Base-by-base conservation (phyloP, 1,284 basidiomycete genomes). In the Ceratobasidium sp. region DNA sequence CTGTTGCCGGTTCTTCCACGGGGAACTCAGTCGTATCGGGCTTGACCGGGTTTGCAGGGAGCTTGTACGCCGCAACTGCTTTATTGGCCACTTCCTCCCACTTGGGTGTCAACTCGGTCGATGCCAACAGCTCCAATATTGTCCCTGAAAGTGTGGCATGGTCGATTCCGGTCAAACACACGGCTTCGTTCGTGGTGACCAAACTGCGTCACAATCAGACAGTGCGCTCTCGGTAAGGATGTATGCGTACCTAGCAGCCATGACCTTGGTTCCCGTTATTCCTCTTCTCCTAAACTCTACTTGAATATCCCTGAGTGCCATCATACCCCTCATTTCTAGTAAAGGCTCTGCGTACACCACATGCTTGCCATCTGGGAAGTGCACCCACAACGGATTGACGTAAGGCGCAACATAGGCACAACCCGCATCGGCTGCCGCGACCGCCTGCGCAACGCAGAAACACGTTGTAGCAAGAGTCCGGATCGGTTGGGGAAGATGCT, bases 381-480 rank as follows among this genome's bases (percentile, higher is more conserved):
- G 76, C 17, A 76, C 75, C n/a, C 75, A 70, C 50, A 78, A 73
- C 49, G 75, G 75, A 70, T 77, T 77, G 38, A 74, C 74, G 69
- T 78, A 78, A 1, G 76, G 75, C 10, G 75, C 73, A 20, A 75
- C 74, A 71, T 75, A 76, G 12, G 72, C 69, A 67, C 76, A 77
- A 5, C 72, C 73, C 29, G 75, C 76, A 42, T 74, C 72, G 7
- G 74, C 76, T 20, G 75, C 76, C 12, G 75, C 76, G 6, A 69
- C 71, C 2, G 73, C 75, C 62, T 78, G 77, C 13, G 73, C 75
- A 1, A 76, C 71, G 10, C 64, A 72, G 71, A 77, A 77, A 17
- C 75, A 73, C 1, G 74, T 75, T 0, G 77, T 78, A 2, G 73
- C 77, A 3, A 77, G 68, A 3, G 77, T 77, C 8, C 72, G 53